Base-by-base conservation (phyloP, 345 rosid species). In the Gossypium turneri region DNA sequence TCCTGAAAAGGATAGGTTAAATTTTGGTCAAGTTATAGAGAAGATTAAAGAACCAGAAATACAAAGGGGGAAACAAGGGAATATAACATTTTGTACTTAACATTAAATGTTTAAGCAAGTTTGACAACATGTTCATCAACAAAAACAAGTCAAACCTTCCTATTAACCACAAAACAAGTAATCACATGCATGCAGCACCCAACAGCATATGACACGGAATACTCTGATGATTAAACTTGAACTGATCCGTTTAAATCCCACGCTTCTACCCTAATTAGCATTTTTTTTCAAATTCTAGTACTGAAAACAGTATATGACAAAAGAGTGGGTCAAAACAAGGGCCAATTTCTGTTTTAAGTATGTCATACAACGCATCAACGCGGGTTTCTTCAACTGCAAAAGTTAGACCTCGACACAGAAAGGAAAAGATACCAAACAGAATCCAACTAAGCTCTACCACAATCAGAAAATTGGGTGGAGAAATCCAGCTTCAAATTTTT, bases 1-100 rank as follows among this genome's bases (percentile, higher is more conserved):
- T 90, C 95, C 98, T 94, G 88, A 70, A 84, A 77, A 83, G 15
- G 58, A 71, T 25, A 67, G 62, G 52, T 66, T 11, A 48, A 16
- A 17, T 2, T 24, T 27, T 27, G 12, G 19, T 34, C 24, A 59
- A 59, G 53, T 47, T 12, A 45, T 17, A 48, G 44, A 57, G 43
- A 73, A 60, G 41, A 24, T 45, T 59, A 59, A 48, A 44, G 16
- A 25, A 12, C 41, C 12, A 68, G 12, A 48, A 67, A 48, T 50
- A 15, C 57, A 48, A 68, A 24, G 20, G 34, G 15, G 22, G 3
- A 50, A 68, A 50, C 45, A 50, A 68, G 59, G 22, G 19, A 68
- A 6, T 16, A 15, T 48, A 16, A 50, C 73, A 68, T 51, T 16
- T 50, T 68, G 12, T 20, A 15, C 56, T 55, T 67, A 55, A 25